A percentile compares a stretch with the other conserved stretches of the same genome.
These are phyloP conservation scores for Lasiosphaeria miniovina DNA, from an alignment of 495 filamentous ascomycete species.

Conservation along the genomic window DNA sequence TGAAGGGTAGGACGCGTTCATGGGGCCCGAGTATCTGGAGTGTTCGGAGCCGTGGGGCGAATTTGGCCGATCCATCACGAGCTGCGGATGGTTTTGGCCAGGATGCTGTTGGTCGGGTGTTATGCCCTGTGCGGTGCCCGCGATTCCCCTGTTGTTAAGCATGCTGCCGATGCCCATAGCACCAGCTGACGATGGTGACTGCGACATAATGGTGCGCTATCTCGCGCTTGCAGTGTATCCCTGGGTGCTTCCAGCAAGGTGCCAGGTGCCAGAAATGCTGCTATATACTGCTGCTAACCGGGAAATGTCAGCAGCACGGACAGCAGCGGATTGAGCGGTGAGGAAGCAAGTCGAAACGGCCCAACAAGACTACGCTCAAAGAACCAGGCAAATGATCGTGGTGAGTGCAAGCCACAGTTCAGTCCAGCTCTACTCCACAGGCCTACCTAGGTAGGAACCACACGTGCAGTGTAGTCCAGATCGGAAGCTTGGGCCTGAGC, in stretches of 20 bases:
- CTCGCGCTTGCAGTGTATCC: neutral
- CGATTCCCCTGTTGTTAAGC: constrained; percentile 33
- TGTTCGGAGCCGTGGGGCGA: constrained; percentile 69
- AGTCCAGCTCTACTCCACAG: neutral
- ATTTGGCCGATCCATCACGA: constrained; percentile 60
- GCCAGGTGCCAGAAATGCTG: neutral
- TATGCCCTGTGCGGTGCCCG: constrained; percentile 13
- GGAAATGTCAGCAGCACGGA: constrained; percentile 4
- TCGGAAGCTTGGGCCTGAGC: neutral
- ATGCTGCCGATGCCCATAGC: constrained; percentile 40
- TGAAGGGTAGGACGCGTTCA: constrained; percentile 35
- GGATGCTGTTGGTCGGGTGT: constrained; percentile 24
- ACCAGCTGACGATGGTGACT: constrained; percentile 32
- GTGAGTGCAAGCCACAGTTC: constrained; percentile 15
- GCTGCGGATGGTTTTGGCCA: constrained; percentile 14
- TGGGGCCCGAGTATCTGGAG: constrained; percentile 31
- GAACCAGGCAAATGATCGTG: constrained; percentile 2
- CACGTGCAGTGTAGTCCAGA: too few relatives aligned
- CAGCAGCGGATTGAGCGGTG: constrained; percentile 21
- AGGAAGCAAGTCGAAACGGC: constrained; percentile 13
- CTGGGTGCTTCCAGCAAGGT: neutral
- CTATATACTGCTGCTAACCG: neutral
- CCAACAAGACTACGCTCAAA: constrained; percentile 8
- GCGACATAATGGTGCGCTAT: constrained; percentile 27
- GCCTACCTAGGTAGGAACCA: too few relatives aligned